Percentiles rank a stretch among this genome's conserved stretches.
Conservation (phyloP, 2,329 filamentous ascomycete species). For the Penicillium thymicola region DNA sequence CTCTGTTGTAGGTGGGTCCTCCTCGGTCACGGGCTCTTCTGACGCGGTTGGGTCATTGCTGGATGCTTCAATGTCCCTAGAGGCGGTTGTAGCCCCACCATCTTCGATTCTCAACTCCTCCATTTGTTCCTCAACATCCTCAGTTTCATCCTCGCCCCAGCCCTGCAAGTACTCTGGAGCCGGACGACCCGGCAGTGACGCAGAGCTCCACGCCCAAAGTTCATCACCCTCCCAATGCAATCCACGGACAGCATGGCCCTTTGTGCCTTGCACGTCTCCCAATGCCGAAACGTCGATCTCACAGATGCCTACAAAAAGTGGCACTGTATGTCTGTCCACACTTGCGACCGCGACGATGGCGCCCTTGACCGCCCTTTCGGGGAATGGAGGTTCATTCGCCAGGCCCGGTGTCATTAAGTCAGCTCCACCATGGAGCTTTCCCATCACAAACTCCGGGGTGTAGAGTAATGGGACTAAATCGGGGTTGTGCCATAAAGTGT, state of each 20-base stretch:
- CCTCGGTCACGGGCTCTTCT: slow-evolving; percentile 39
- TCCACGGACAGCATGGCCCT: slow-evolving; percentile 63
- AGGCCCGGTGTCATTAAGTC: slow-evolving; percentile 68
- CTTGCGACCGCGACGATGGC: slow-evolving; percentile 63
- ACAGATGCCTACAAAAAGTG: slow-evolving; percentile 63
- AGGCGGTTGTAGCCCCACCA: slow-evolving; percentile 10
- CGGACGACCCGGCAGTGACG: slow-evolving; percentile 51
- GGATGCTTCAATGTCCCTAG: slow-evolving; percentile 9
- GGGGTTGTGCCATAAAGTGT: slow-evolving; percentile 65
- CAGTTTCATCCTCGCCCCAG: slow-evolving; percentile 42
- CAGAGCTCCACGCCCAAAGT: slow-evolving; percentile 62
- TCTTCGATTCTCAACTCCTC: slow-evolving; percentile 40
- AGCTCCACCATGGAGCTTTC: slow-evolving; percentile 62
- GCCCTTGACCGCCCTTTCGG: slow-evolving; percentile 56
- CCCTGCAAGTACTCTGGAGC: slow-evolving; percentile 54
- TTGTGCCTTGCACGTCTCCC: slow-evolving; percentile 55
- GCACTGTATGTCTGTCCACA: slow-evolving; percentile 57
- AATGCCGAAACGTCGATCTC: slow-evolving; percentile 60
- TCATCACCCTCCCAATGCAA: slow-evolving; percentile 69
- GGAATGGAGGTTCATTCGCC: slow-evolving; percentile 62
- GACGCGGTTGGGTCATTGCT: slow-evolving; percentile 34
- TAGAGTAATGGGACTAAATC: slow-evolving; percentile 61
- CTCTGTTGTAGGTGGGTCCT: slow-evolving; percentile 54
- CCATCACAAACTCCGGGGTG: slow-evolving; percentile 57
- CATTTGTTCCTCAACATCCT: slow-evolving; percentile 42